Conservation (phyloP, 306 rosid genomes). For the Gillenia trifoliata region DNA sequence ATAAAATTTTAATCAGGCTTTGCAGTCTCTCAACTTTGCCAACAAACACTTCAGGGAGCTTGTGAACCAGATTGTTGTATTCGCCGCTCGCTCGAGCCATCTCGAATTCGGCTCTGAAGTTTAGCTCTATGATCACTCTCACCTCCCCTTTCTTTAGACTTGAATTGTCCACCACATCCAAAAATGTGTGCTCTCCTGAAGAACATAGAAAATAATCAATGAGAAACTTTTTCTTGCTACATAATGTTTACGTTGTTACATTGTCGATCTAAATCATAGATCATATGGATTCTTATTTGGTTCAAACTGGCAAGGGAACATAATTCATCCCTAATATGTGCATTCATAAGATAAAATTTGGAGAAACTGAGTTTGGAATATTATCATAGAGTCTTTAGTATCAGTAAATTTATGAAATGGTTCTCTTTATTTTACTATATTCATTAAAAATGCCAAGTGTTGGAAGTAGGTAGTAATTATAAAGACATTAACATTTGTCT, state of each 20-base stretch:
- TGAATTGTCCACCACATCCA: conserved; percentile 54
- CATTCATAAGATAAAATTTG: background rate
- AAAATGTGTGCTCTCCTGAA: conserved; percentile 66
- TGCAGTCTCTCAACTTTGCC: conserved; percentile 70
- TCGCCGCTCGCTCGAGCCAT: conserved; percentile 58
- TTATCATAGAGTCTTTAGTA: too few relatives aligned
- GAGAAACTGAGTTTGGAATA: too few relatives aligned
- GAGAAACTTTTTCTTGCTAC: too few relatives aligned
- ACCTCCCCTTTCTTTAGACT: conserved; percentile 47
- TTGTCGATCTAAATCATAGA: background rate
- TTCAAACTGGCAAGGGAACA: too few relatives aligned
- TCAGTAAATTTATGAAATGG: too few relatives aligned
- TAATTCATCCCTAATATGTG: too few relatives aligned
- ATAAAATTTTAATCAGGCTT: conserved; percentile 48
- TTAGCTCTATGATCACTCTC: conserved; percentile 67
- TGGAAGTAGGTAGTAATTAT: background rate
- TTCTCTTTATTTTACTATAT: too few relatives aligned
- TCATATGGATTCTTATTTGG: too few relatives aligned
- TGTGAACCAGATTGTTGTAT: conserved; percentile 45
- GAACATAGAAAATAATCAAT: background rate
- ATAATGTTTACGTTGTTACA: background rate
- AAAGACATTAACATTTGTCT: background rate
- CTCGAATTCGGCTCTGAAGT: conserved; percentile 70
- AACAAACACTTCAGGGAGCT: conserved; percentile 70
- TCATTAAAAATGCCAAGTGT: too few relatives aligned